Evolutionary conservation across 192 early-diverging fungal genomes (phyloP), one percentile per base, ranked within the genome.

Genomic region (Paraglomus brasilianum): DNA sequence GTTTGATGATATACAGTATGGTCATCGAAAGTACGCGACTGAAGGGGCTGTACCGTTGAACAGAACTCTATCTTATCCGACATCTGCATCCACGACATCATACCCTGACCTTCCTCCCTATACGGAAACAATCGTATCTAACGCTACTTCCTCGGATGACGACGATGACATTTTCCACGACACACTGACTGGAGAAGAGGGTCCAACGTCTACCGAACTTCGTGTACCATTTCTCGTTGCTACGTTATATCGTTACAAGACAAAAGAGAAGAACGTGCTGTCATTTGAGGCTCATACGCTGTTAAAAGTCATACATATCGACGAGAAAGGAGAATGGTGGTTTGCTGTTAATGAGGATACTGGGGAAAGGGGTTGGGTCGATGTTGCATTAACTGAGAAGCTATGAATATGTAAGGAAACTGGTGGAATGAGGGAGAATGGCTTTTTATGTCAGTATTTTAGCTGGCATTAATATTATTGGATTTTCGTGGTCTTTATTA

Each of bases 201-300:
- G 30, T 30, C 30, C 30, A 30, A 30, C 30, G 30, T 30, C 30
- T 30, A 30, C 30, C 30, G 30, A 30, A 30, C 30, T 30, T 30
- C 30, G 30, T 30, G 30, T 17, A 19, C 49, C 49, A 50, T 50
- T 19, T 15, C 49, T 50, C 19, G 49, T 15, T 50, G 19, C 15
- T 50, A 19, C 47, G 47, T 71, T 67, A n/a, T 71, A 70, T 46
- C 59, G 66, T 13, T 74, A 77, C 51, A 72, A 52, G 5, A 71
- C 75, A 9, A 76, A 74, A 14, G 62, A 75, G 43, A 62, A 52
- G 17, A 47, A 69, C 21, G 67, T 75, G 53, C 52, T 80, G 41
- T 71, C 21, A 2, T 80, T 80, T 73, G 70, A 77, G 42, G 69
- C 61, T 21, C 41, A 38, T 21, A n/a, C 1, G 19, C 49, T 58